These are phyloP conservation scores for Lasiodiplodia hormozganensis DNA, from an alignment of 2,329 filamentous ascomycete genomes.

Conservation along the genomic window DNA sequence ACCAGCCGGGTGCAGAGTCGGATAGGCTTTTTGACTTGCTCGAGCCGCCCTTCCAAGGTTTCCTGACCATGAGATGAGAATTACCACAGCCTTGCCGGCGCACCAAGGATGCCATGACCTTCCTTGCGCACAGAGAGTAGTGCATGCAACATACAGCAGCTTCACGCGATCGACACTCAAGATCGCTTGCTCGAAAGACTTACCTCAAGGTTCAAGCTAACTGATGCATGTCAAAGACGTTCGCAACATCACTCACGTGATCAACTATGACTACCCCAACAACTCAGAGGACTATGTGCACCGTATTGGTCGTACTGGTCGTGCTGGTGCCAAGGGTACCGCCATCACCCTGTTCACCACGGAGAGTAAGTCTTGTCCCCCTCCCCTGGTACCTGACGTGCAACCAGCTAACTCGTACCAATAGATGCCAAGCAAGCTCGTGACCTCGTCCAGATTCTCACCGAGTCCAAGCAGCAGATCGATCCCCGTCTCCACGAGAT, in stretches of 20 bases:
- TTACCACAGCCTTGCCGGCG: slow-evolving; percentile 54
- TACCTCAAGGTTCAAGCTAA: slow-evolving; percentile 71
- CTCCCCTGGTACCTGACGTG: slow-evolving; percentile 30
- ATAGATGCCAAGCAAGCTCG: slow-evolving; percentile 73
- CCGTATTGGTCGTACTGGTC: slow-evolving; percentile 72
- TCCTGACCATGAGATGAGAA: slow-evolving; percentile 65
- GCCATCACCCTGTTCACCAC: slow-evolving; percentile 99
- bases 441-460: slow-evolving; percentile 90
- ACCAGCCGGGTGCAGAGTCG: slow-evolving; percentile 74
- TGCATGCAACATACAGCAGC: slow-evolving; percentile 61
- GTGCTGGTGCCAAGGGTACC: slow-evolving; percentile 86
- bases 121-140: slow-evolving; percentile 63
- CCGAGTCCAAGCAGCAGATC: slow-evolving; percentile 97
- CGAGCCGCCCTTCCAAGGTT: slow-evolving; percentile 79
- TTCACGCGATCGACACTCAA: slow-evolving; percentile 65
- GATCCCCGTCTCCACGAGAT: slow-evolving; percentile 96
- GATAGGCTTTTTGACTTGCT: slow-evolving; percentile 79
- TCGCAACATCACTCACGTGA: slow-evolving; percentile 99
- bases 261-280: slow-evolving; percentile 99
- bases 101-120: slow-evolving; percentile 51
- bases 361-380: slow-evolving; percentile 78
- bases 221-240: slow-evolving; percentile 86
- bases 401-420: not conserved
- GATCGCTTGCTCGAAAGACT: slow-evolving; percentile 55
- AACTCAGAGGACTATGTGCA: slow-evolving; percentile 77